Evolutionary conservation across 2,329 filamentous ascomycete species (phyloP).

Genomic region (Teratosphaeria gauchensis): DNA sequence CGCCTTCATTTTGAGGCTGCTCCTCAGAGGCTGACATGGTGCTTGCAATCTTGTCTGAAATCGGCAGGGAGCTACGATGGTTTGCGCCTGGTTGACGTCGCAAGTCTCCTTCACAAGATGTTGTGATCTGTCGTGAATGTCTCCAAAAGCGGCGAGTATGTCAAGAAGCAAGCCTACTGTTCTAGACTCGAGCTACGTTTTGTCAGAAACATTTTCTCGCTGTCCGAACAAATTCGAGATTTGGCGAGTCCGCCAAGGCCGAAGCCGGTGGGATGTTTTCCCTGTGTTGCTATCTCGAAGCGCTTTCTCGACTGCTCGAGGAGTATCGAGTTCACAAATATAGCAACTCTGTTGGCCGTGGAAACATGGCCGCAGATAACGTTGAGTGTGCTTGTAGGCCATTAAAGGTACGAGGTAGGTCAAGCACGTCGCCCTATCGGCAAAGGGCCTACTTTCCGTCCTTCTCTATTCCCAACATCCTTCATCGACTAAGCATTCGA

Average conservation of each 20-base stretch:
- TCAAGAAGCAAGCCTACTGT: not conserved
- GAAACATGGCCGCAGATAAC: too few species aligned
- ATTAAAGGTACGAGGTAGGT: not conserved
- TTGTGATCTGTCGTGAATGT: conserved; percentile 2
- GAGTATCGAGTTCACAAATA: too few species aligned
- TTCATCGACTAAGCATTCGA: not conserved
- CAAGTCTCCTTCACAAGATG: conserved; percentile 4
- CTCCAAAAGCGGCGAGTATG: not conserved
- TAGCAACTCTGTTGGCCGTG: too few species aligned
- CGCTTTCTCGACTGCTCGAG: not conserved
- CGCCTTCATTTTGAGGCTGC: not conserved
- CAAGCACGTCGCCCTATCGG: not conserved
- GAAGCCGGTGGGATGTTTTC: not conserved
- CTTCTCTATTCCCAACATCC: not conserved
- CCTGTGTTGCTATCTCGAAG: not conserved
- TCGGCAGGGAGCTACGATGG: not conserved
- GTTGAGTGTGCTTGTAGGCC: too few species aligned
- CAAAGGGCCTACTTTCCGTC: not conserved
- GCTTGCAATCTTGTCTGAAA: not conserved
- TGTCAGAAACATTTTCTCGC: not conserved
- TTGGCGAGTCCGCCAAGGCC: not conserved
- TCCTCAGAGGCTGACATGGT: not conserved
- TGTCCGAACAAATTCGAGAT: not conserved
- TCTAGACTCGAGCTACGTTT: not conserved
- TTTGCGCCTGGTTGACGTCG: conserved; percentile 21